Percentiles rank a stretch among this genome's conserved stretches.
Conservation (phyloP, 345 rosid genomes). For the Lepidium sativum region DNA sequence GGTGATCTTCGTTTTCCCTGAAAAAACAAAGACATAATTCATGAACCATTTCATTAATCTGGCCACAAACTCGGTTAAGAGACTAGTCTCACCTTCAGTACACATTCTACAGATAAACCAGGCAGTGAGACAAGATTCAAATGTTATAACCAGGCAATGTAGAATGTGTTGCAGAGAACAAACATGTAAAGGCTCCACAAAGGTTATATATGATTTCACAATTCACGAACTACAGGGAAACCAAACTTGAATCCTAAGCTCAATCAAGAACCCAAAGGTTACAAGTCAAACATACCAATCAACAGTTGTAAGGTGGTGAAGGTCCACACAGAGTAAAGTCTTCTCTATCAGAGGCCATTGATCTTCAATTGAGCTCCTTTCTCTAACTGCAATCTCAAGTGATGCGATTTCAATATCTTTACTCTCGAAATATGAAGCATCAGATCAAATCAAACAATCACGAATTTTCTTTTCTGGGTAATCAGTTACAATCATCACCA, state of each 20-base stretch:
- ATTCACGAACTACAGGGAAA: neutral
- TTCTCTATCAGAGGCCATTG: slow-evolving; percentile 32
- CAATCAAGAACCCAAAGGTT: too few species aligned
- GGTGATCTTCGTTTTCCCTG: slow-evolving; percentile 42
- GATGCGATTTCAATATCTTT: neutral
- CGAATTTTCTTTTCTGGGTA: neutral
- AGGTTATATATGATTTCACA: neutral
- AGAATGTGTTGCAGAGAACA: too few species aligned
- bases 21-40: neutral
- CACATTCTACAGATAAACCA: neutral
- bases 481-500: too few species aligned
- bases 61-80: neutral
- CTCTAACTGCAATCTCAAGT: neutral
- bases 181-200: neutral
- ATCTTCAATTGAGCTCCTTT: neutral
- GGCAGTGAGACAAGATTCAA: neutral
- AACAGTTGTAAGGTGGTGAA: slow-evolving; percentile 35
- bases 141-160: neutral
- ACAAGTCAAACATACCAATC: slow-evolving; percentile 44
- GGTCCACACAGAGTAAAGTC: slow-evolving; percentile 50
- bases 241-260: neutral
- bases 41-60: neutral
- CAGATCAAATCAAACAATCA: neutral
- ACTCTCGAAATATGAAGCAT: neutral
- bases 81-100: neutral